Percentiles rank a stretch among this genome's conserved stretches.
Conservation (phyloP, 768 basidiomycete genomes). For the Calocybe cyanea region DNA sequence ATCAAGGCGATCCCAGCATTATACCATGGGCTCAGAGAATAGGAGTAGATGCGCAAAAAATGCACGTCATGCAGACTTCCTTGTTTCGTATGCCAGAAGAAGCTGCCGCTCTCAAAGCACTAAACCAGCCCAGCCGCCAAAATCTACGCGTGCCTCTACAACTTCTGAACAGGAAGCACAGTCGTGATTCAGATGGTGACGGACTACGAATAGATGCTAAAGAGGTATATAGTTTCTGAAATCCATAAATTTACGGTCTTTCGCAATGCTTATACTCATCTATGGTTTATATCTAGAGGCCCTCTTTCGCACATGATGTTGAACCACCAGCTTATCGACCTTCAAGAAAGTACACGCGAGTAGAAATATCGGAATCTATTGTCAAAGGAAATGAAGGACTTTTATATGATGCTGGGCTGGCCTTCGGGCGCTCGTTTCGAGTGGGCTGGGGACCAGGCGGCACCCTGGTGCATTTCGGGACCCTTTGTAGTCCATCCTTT, state of each 20-base stretch:
- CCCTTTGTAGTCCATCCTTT: conserved; percentile 56
- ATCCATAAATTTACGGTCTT: no score
- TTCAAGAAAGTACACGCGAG: conserved; percentile 76
- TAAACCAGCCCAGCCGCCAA: conserved; percentile 38
- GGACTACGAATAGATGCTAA: conserved; percentile 54
- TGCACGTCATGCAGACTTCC: conserved; percentile 92
- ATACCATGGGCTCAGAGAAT: conserved; percentile 71
- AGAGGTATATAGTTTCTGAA: no score
- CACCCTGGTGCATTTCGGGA: conserved; percentile 70
- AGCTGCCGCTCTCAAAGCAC: conserved; percentile 56
- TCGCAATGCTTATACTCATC: no score
- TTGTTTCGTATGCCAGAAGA: conserved; percentile 79
- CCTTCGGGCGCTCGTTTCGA: conserved; percentile 83
- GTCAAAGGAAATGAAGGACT: conserved; percentile 61
- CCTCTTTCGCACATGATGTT: conserved; percentile 75
- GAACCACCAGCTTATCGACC: conserved; percentile 67
- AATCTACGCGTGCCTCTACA: conserved; percentile 33
- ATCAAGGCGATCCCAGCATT: conserved; percentile 42
- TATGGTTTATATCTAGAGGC: conserved; percentile 41
- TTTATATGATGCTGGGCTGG: conserved; percentile 77
- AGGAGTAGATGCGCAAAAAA: conserved; percentile 80
- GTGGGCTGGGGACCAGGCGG: conserved; percentile 90
- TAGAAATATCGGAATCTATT: conserved; percentile 63
- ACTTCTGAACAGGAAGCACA: conserved; percentile 60
- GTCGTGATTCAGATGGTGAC: conserved; percentile 76